Conservation (phyloP, 306 rosid species). For the Cucumis hystrix region DNA sequence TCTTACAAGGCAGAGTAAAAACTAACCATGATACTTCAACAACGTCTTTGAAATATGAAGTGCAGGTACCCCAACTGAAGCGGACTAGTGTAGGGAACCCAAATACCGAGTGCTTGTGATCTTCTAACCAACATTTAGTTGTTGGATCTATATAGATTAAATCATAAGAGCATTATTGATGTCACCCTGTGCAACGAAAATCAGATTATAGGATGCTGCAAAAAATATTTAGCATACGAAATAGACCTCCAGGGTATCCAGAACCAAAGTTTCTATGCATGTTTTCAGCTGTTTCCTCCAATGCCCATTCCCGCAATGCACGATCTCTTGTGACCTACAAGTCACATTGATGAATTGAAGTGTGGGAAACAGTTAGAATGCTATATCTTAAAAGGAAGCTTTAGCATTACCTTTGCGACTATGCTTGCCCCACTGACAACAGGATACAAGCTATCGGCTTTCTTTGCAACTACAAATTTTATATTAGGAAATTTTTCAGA, state of each 20-base stretch:
- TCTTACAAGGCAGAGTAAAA: slow-evolving; percentile 5
- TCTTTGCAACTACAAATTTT: slow-evolving; percentile 90
- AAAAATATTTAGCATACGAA: neutral
- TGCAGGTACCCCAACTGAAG: slow-evolving; percentile 97
- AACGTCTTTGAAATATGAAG: slow-evolving; percentile 45
- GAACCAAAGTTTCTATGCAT: slow-evolving; percentile 72
- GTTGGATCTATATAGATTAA: slow-evolving; percentile 48
- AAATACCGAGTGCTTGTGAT: slow-evolving; percentile 66
- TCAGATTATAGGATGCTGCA: neutral
- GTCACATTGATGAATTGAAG: neutral
- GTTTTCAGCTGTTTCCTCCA: slow-evolving; percentile 77
- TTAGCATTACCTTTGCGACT: slow-evolving; percentile 60
- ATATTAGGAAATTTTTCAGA: slow-evolving; percentile 55
- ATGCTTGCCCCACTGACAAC: slow-evolving; percentile 98
- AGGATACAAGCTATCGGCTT: slow-evolving; percentile 95
- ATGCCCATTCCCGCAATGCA: slow-evolving; percentile 68
- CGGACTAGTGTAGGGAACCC: slow-evolving; percentile 92
- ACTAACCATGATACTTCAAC: slow-evolving; percentile 77
- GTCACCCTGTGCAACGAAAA: neutral
- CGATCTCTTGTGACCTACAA: slow-evolving; percentile 80
- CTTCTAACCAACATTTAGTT: slow-evolving; percentile 74
- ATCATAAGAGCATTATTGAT: slow-evolving; percentile 9
- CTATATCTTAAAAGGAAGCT: neutral
- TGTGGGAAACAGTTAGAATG: neutral
- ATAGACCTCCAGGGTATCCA: slow-evolving; percentile 90